phyloP scores from a whole-genome alignment of 2,329 filamentous ascomycete genomes.

The Fusarium miscanthi region DNA sequence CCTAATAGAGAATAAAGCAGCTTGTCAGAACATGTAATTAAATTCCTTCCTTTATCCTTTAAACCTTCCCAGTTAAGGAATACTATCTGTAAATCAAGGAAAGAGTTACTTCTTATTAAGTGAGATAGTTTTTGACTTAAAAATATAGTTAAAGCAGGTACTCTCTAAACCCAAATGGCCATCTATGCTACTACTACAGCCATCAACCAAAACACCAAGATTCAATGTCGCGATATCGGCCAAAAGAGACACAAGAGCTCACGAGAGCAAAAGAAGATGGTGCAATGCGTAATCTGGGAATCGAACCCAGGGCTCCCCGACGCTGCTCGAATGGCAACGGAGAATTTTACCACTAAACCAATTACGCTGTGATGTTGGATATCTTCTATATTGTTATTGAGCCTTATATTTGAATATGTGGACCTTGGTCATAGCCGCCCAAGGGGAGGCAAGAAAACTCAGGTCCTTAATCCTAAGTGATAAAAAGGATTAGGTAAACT shows the following conservation, averaged over 20 bases:
- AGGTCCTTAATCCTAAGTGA: no score
- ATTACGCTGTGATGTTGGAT: background rate
- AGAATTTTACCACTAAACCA: conserved; percentile 27
- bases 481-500: no score
- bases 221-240: background rate
- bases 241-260: background rate
- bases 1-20: background rate
- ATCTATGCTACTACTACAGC: background rate
- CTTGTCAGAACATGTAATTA: no score
- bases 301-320: conserved; percentile 33
- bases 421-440: no score
- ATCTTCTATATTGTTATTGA: accelerated
- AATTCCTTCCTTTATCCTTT: background rate
- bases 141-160: background rate
- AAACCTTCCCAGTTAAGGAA: background rate
- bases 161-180: background rate
- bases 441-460: no score
- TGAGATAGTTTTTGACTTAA: background rate
- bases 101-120: background rate
- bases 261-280: background rate
- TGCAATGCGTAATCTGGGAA: conserved; percentile 34
- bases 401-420: accelerated
- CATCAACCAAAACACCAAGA: background rate
- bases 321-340: conserved; percentile 19
- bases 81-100: background rate